phyloP scores from a whole-genome alignment of 805 yeast species.

The Debaryomyces hansenii region DNA sequence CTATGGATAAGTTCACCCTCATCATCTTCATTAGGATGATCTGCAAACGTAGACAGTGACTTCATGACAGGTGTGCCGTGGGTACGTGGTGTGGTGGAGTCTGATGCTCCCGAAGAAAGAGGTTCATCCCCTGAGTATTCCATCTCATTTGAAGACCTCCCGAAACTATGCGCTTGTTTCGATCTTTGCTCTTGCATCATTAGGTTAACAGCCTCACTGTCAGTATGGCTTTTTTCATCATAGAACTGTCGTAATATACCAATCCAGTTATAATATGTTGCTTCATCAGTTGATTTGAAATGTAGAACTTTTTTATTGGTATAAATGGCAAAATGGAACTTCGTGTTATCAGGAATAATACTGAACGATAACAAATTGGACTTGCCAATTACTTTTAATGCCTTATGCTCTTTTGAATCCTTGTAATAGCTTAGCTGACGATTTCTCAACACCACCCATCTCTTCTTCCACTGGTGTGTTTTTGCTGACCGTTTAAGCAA shows the following conservation, averaged over 20 bases:
- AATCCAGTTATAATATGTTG: conserved; percentile 16
- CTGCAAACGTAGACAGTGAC: neutral
- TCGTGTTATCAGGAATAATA: conserved; percentile 13
- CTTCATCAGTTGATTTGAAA: conserved; percentile 12
- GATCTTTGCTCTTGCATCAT: neutral
- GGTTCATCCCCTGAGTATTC: conserved; percentile 4
- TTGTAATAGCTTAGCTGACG: conserved; percentile 41
- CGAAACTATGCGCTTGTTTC: neutral
- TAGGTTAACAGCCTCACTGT: neutral
- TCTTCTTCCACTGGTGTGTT: conserved; percentile 37
- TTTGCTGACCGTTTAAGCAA: conserved; percentile 30
- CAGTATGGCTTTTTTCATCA: neutral
- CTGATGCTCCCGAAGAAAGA: conserved; percentile 7
- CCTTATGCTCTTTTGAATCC: conserved; percentile 37
- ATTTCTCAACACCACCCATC: conserved; percentile 40
- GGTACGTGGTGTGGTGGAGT: neutral
- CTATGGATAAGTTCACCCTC: neutral
- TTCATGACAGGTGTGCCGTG: conserved; percentile 1
- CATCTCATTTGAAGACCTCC: neutral
- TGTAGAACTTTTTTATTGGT: conserved; percentile 22
- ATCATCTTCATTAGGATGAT: conserved; percentile 4
- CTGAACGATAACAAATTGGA: conserved; percentile 18
- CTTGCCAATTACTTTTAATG: conserved; percentile 29
- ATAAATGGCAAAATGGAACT: conserved; percentile 22
- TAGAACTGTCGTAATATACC: conserved; percentile 6